Conservation (phyloP, 2,329 filamentous ascomycete species). For the Colletotrichum cordylinicola region DNA sequence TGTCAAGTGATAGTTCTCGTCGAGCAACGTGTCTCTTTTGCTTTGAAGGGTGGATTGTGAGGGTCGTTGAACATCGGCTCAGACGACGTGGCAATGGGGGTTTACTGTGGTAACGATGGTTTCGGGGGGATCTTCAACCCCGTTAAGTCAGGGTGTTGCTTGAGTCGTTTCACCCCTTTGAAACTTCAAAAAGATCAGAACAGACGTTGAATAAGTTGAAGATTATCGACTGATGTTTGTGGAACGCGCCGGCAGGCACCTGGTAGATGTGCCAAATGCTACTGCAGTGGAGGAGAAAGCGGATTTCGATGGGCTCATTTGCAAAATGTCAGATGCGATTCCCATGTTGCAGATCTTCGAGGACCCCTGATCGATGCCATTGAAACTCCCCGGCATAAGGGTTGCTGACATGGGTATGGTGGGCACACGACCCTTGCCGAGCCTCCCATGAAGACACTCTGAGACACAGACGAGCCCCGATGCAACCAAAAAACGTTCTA, state of each 20-base stretch:
- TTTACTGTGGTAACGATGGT: neutral
- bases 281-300: neutral
- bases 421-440: constrained; percentile 11
- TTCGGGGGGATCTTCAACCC: neutral
- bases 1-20: neutral
- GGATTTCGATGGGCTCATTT: neutral
- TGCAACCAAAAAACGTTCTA: constrained; percentile 15
- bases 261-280: neutral
- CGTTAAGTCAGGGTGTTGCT: neutral
- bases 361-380: neutral
- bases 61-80: neutral
- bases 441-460: constrained; percentile 5
- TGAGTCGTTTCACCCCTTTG: constrained; percentile 1
- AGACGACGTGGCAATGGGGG: neutral
- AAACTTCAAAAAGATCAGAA: constrained; percentile 1
- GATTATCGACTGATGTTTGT: constrained; percentile 16
- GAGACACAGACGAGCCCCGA: constrained; percentile 10
- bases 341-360: neutral
- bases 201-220: neutral
- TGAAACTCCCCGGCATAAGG: constrained; percentile 11
- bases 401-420: neutral
- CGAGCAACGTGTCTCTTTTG: neutral
- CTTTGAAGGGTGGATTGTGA: neutral
- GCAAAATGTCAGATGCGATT: neutral
- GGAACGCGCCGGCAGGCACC: neutral